These are phyloP conservation scores for Brachypodium distachyon DNA, from an alignment of 202 grass and related monocot species.

Conservation along the genomic window DNA sequence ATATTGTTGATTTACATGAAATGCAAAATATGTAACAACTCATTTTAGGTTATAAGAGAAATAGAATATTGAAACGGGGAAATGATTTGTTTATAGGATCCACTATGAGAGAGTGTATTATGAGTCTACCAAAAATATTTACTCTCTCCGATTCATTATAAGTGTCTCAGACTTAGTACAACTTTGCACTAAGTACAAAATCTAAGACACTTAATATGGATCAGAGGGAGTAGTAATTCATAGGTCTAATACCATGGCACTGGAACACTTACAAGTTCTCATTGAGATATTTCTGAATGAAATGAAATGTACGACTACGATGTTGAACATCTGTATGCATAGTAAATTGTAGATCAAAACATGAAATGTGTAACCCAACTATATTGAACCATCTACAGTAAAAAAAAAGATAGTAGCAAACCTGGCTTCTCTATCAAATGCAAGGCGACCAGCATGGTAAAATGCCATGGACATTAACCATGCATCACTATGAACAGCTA, in stretches of 20 bases:
- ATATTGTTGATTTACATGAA: background rate
- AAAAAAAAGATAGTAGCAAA: background rate
- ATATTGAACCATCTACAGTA: background rate
- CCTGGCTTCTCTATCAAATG: slow-evolving; percentile 52
- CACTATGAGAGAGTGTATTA: background rate
- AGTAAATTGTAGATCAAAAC: background rate
- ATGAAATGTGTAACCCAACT: background rate
- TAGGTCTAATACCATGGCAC: background rate
- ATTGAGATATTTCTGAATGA: background rate
- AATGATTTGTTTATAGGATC: background rate
- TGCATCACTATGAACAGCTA: slow-evolving; percentile 63
- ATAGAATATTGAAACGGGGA: background rate
- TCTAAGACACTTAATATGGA: too few relatives aligned
- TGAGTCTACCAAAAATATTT: too few relatives aligned
- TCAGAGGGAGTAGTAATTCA: too few relatives aligned
- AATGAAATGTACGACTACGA: background rate
- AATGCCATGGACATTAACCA: slow-evolving; percentile 56
- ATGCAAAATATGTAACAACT: background rate
- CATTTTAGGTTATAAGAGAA: background rate
- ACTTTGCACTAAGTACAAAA: too few relatives aligned
- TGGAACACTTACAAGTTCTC: background rate
- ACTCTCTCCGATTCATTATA: too few relatives aligned
- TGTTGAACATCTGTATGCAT: background rate
- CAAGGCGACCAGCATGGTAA: slow-evolving; percentile 28
- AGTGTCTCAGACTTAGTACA: too few relatives aligned